Base-by-base conservation (phyloP, 2,329 filamentous ascomycete genomes). In the Monosporascus sp. region DNA sequence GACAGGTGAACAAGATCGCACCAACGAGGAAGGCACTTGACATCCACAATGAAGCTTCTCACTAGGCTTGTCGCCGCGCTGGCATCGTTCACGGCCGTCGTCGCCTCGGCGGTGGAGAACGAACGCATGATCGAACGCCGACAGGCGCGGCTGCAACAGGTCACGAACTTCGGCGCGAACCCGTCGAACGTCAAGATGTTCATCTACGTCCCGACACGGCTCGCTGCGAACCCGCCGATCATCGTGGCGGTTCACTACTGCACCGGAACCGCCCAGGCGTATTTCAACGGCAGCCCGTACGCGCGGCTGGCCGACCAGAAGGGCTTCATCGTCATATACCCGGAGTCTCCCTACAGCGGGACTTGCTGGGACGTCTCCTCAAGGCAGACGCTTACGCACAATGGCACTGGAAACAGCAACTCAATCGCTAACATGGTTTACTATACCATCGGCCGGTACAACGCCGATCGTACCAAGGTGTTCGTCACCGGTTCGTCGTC, bases 351-450 rank as follows among this genome's bases (percentile, higher is more conserved):
- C 0, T 76, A 79, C 59, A 65, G 65, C n/a, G 79, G 70, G 14
- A 69, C 67, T 24, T 80, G 78, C 64, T 80, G 77, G 77, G 78
- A 81, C 53, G 77, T 79, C 6, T 73, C 72, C 15, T 75, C 71
- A 31, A 62, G 65, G 3, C 63, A 63, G 31, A 73, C 80, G 0
- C 72, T 85, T 2, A 78, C 74, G 3, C 81, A 82, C 59, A 72
- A 79, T 52, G 81, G 79, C 7, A 81, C 81, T 22, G 79, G 79
- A 3, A 78, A 85, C 64, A 79, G 74, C 48, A 76, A 78, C 43
- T 73, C 74, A 0, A 81, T 86, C 53, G 78, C 76, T 24, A 82
- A 79, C 61, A 85, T 85, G 81, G 80, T 84, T 47, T 71, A 67
- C 40, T 84, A 81, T 59, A 72, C 78, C 3, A 65, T 84, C n/a